A percentile compares a stretch with the other conserved stretches of the same genome.
Evolutionary conservation across 495 filamentous ascomycete genomes (phyloP).

Genomic region (Podospora appendiculata): DNA sequence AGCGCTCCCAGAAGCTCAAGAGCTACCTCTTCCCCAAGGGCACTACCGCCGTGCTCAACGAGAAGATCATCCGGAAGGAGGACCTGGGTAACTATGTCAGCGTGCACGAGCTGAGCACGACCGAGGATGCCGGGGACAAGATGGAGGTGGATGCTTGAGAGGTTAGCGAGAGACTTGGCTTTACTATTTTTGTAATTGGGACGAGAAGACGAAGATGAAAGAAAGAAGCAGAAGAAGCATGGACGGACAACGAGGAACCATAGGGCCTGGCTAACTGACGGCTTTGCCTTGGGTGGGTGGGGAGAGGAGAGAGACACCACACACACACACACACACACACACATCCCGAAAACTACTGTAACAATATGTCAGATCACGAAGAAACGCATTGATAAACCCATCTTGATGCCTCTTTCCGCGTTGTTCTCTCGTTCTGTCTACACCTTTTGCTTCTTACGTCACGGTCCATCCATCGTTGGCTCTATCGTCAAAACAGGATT

Average conservation of each 20-base stretch:
- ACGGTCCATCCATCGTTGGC: no score
- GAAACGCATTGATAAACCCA: constrained; percentile 1
- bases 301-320: not conserved
- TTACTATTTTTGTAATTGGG: no score
- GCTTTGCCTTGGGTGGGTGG: not conserved
- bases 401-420: not conserved
- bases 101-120: constrained; percentile 62
- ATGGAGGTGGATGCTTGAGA: constrained; percentile 87
- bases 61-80: constrained; percentile 86
- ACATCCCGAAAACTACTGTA: constrained; percentile 2
- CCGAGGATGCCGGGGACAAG: constrained; percentile 61
- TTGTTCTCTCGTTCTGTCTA: not conserved
- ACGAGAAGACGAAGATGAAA: no score
- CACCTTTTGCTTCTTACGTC: not conserved
- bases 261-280: not conserved
- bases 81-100: constrained; percentile 94
- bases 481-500: no score
- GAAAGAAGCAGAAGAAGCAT: no score
- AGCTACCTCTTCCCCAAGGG: constrained; percentile 85
- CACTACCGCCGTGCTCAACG: constrained; percentile 87
- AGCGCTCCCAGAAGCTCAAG: constrained; percentile 81
- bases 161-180: not conserved
- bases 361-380: constrained; percentile 8
- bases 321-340: not conserved
- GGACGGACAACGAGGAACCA: not conserved